Conservation (phyloP, 768 basidiomycete genomes). For the Gautieria morchelliformis region DNA sequence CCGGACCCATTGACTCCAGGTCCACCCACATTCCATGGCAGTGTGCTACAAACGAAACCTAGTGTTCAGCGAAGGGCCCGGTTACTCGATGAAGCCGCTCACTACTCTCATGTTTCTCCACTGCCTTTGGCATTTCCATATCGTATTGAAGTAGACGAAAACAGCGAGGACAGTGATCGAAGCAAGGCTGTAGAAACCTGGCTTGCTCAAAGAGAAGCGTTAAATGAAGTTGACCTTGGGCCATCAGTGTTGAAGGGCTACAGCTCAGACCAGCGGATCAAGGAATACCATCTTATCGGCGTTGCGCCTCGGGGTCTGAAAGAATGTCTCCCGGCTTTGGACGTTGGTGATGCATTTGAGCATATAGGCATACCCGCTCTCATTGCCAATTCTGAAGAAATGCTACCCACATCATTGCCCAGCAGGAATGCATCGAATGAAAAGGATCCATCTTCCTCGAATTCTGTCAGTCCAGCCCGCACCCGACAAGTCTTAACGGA, state of each 20-base stretch:
- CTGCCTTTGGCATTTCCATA: conserved; percentile 80
- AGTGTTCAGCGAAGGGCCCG: conserved; percentile 64
- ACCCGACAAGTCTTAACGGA: conserved; percentile 64
- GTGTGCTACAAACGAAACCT: conserved; percentile 41
- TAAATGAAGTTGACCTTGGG: conserved; percentile 22
- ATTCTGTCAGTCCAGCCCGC: background rate
- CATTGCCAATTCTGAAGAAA: background rate
- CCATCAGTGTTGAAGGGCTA: conserved; percentile 36
- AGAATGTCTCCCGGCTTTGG: conserved; percentile 77
- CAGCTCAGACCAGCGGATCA: conserved; percentile 39
- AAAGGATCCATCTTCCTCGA: background rate
- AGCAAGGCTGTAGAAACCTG: conserved; percentile 65
- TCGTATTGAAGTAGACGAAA: conserved; percentile 47
- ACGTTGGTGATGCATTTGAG: conserved; percentile 76
- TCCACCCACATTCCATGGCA: conserved; percentile 37
- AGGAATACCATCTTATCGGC: conserved; percentile 49
- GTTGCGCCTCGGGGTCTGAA: conserved; percentile 56
- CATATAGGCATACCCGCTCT: conserved; percentile 53
- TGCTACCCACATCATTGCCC: background rate
- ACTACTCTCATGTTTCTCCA: conserved; percentile 78
- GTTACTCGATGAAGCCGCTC: conserved; percentile 44
- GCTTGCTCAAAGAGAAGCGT: conserved; percentile 58
- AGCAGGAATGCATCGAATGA: background rate
- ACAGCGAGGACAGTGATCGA: conserved; percentile 46
- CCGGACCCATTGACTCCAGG: conserved; percentile 51